Evolutionary conservation across 2,329 filamentous ascomycete genomes (phyloP).

Genomic region (Scortechinia acanthostroma): DNA sequence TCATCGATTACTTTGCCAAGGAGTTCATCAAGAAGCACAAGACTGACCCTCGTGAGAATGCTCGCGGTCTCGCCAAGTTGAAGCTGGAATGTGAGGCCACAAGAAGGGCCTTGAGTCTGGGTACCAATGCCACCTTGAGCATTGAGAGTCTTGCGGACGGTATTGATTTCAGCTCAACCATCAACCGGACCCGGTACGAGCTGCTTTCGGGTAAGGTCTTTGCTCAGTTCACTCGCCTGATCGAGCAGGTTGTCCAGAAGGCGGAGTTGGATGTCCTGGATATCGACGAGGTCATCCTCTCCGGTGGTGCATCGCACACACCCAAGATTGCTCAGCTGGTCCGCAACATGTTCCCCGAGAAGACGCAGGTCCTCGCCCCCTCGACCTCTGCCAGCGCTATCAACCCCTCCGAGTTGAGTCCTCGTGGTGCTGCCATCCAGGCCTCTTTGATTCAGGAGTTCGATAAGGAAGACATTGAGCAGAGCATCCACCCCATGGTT

Average conservation of each 20-base stretch:
- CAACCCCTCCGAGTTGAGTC: constrained; percentile 86
- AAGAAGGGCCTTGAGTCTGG: constrained; percentile 86
- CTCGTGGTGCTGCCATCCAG: constrained; percentile 88
- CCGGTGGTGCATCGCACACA: constrained; percentile 85
- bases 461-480: constrained; percentile 85
- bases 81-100: constrained; percentile 84
- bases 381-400: constrained; percentile 71
- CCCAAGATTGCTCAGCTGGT: constrained; percentile 84
- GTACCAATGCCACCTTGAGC: constrained; percentile 81
- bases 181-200: constrained; percentile 92
- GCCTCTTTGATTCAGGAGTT: constrained; percentile 91
- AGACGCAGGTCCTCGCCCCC: constrained; percentile 73
- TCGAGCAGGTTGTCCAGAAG: constrained; percentile 82
- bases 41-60: constrained; percentile 75
- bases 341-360: constrained; percentile 71
- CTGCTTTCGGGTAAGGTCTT: constrained; percentile 81
- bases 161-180: constrained; percentile 80
- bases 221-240: constrained; percentile 76
- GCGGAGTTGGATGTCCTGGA: constrained; percentile 86
- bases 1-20: constrained; percentile 70
- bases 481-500: constrained; percentile 90
- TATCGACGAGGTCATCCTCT: constrained; percentile 88
- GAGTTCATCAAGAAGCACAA: constrained; percentile 91
- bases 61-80: constrained; percentile 80
- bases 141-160: constrained; percentile 86